phyloP scores from a whole-genome alignment of 1,284 basidiomycete genomes.

The Thelephora terrestris region DNA sequence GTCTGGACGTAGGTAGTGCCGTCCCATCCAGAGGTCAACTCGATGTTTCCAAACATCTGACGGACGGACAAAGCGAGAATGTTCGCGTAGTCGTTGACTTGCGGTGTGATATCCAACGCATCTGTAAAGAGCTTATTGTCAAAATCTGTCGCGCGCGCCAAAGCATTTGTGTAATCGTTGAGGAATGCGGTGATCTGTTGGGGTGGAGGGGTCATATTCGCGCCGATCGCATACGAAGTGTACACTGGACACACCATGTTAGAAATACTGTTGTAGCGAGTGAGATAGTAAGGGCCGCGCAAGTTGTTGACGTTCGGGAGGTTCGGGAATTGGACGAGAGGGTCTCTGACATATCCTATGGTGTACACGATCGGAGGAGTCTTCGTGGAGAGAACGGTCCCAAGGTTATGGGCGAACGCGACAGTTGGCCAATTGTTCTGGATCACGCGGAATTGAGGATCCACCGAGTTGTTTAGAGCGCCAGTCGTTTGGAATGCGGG shows the following conservation, averaged over 20 bases:
- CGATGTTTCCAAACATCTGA: conserved; percentile 30
- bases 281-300: conserved; percentile 19
- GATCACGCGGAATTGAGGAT: conserved; percentile 24
- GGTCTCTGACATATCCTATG: conserved; percentile 25
- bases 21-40: conserved; percentile 25
- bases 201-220: background rate
- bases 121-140: conserved; percentile 16
- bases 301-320: conserved; percentile 8
- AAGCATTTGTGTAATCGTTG: conserved; percentile 14
- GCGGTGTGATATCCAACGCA: conserved; percentile 12
- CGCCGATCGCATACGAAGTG: background rate
- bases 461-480: conserved; percentile 21
- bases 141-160: conserved; percentile 13
- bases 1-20: conserved; percentile 24
- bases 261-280: conserved; percentile 8
- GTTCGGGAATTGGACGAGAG: conserved; percentile 19
- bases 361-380: conserved; percentile 21
- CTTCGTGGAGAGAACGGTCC: conserved; percentile 16
- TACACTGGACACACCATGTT: conserved; percentile 11
- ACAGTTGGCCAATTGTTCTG: conserved; percentile 19
- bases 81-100: conserved; percentile 25
- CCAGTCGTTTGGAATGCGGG: conserved; percentile 22
- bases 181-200: conserved; percentile 21
- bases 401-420: conserved; percentile 23
- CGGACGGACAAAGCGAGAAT: conserved; percentile 30